Evolutionary conservation across 805 yeast genomes (phyloP).

Genomic region (Saturnispora ahearnii): DNA sequence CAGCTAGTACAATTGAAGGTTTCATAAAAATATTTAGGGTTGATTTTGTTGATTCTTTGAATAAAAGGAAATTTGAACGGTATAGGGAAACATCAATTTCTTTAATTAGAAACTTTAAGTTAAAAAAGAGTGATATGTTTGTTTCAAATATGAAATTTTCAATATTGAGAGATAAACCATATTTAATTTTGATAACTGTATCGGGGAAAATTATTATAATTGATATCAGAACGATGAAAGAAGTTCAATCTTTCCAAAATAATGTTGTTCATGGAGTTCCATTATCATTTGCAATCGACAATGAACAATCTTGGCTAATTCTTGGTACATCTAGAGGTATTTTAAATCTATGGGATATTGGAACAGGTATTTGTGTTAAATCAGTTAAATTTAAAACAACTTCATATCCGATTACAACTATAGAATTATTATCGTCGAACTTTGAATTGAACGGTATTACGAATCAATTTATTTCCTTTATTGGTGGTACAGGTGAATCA

Average conservation of each 20-base stretch:
- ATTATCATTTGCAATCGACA: slow-evolving; percentile 49
- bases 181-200: slow-evolving; percentile 45
- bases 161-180: slow-evolving; percentile 31
- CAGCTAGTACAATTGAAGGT: slow-evolving; percentile 45
- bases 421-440: slow-evolving; percentile 36
- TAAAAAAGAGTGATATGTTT: slow-evolving; percentile 30
- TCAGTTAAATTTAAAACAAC: slow-evolving; percentile 47
- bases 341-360: slow-evolving; percentile 71
- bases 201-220: slow-evolving; percentile 40
- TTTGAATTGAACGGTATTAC: slow-evolving; percentile 27
- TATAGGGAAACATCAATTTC: slow-evolving; percentile 16
- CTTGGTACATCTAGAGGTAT: slow-evolving; percentile 71
- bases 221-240: slow-evolving; percentile 51
- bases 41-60: slow-evolving; percentile 19
- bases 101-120: slow-evolving; percentile 33
- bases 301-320: slow-evolving; percentile 49
- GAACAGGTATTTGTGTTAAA: slow-evolving; percentile 53
- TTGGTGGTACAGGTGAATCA: slow-evolving; percentile 56
- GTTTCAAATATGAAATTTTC: slow-evolving; percentile 38
- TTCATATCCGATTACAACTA: slow-evolving; percentile 37
- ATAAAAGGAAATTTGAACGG: slow-evolving; percentile 3
- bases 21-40: slow-evolving; percentile 34
- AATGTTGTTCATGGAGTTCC: slow-evolving; percentile 60
- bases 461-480: slow-evolving; percentile 42
- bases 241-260: slow-evolving; percentile 35